Base-by-base conservation (phyloP, 768 basidiomycete species). In the Lentinula lateritia region DNA sequence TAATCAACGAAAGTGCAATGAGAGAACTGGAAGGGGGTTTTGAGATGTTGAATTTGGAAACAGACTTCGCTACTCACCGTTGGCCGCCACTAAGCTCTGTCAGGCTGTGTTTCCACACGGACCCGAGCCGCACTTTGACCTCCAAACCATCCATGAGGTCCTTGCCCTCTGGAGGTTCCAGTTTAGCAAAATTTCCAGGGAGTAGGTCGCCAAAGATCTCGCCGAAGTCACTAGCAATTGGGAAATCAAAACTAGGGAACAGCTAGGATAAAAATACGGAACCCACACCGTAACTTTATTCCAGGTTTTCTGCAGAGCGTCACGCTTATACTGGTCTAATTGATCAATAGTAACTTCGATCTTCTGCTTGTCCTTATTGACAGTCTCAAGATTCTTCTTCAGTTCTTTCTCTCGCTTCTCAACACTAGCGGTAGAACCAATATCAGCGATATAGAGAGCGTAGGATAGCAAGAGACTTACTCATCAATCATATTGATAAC, bases 41-140 rank as follows among this genome's bases (percentile, higher is more conserved):
- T 23, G 6, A 10, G 52, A 38, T 38, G 36, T 42, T 18, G 28
- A 36, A 3, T n/a, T 61, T 52, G 18, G 42, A 59, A 48, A 46
- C n/a, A 13, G 52, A 10, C 23, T 57, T 38, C 32, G 48, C 13
- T 12, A 50, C 15, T 62, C 63, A 95, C 93, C 97, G 79, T 78
- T 99, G 97, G 10, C 97, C 97, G 62, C 97, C 97, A 67, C 93
- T 96, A 58, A 99, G 79, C 70, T 99, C 97, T 0, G 96, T 99
- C 71, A 99, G 78, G 71, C 92, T 94, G 67, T 95, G 92, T 73
- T 99, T 99, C 97, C 97, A 99, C 0, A 99, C 94, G 34, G 81
- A 86, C 9, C 97, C 97, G 1, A 99, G 84, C 66, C 83, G 88
- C 10, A 99, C 97, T 71, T 98, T 99, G 74, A 99, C 95, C 72